Evolutionary conservation across 1,139 yeast species (phyloP).

Genomic region (Pichia terricola): DNA sequence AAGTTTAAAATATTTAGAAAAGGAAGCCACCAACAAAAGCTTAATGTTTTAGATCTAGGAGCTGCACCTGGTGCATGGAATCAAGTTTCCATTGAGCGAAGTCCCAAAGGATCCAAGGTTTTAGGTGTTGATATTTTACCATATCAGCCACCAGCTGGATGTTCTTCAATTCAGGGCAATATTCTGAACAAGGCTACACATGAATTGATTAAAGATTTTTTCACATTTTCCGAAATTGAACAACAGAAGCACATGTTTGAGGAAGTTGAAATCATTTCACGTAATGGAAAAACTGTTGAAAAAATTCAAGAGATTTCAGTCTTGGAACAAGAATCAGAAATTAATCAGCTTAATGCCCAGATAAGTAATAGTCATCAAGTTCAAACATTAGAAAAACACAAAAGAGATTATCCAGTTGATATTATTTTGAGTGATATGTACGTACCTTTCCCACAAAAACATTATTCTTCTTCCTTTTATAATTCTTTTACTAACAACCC

Average conservation of each 20-base stretch:
- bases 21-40: conserved; percentile 15
- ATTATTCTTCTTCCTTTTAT: conserved; percentile 43
- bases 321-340: conserved; percentile 9
- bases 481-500: conserved; percentile 73
- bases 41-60: conserved; percentile 76
- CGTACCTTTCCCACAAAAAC: conserved; percentile 54
- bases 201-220: conserved; percentile 44
- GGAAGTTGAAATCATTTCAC: conserved; percentile 8
- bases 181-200: conserved; percentile 64
- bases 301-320: conserved; percentile 6
- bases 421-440: conserved; percentile 82
- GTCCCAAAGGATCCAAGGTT: conserved; percentile 51
- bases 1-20: conserved; percentile 49
- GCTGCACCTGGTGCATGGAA: conserved; percentile 98
- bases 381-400: neutral
- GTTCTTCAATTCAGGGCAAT: conserved; percentile 77
- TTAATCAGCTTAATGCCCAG: neutral
- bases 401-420: conserved; percentile 38
- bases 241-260: conserved; percentile 6
- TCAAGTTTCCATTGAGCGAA: conserved; percentile 59
- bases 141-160: conserved; percentile 71
- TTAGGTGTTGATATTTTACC: conserved; percentile 82
- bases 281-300: conserved; percentile 2
- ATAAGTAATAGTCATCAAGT: neutral
- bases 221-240: conserved; percentile 30